Evolutionary conservation across 108 stramenopile genomes (phyloP), one percentile per base, ranked within the genome.

Genomic region (Schizochytrium sp.): DNA sequence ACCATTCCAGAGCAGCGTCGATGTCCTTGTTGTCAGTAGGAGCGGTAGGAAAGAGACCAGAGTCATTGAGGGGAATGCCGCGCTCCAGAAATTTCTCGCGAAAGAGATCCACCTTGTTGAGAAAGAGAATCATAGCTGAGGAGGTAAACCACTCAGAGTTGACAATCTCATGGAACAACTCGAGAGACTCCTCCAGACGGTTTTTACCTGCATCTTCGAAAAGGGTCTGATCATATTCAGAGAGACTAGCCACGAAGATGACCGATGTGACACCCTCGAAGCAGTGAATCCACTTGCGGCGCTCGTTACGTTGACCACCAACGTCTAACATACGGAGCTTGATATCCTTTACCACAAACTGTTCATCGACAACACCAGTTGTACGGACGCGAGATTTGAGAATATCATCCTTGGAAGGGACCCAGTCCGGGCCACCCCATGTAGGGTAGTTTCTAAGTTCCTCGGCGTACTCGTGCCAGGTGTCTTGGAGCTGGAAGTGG

Each of bases 1-100:
- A 98, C 89, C 97, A 98, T 57, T 95, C 61, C 15, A 98, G 95
- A 8, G 97, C 97, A 73, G 93, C 94, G 90, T 97, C 97, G 91
- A 95, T 96, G 89, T 97, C 95, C 72, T 94, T 91, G 42, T 60
- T 94, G 92, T 61, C 95, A 94, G 5, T 96, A 96, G 15, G 94
- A 89, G 91, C 96, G 97, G 89, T 97, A 96, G 49, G 93, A 89
- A 89, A 98, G 96, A 0, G 95, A 94, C 88, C 93, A 2, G 5
- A 12, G 56, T 49, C 72, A 15, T 89, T 87, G 2, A 28, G 61
- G 1, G 53, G 56, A 53, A 91, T 88, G 46, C 49, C 46, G 38
- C 44, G 47, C 0, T 15, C 56, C 56, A 42, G 4, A 46, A 90
- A 72, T 53, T 91, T 91, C 55, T 88, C 83, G 15, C 38, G 56